Conservation (phyloP, 495 filamentous ascomycete species). For the Hapsidospora chrysogenum region DNA sequence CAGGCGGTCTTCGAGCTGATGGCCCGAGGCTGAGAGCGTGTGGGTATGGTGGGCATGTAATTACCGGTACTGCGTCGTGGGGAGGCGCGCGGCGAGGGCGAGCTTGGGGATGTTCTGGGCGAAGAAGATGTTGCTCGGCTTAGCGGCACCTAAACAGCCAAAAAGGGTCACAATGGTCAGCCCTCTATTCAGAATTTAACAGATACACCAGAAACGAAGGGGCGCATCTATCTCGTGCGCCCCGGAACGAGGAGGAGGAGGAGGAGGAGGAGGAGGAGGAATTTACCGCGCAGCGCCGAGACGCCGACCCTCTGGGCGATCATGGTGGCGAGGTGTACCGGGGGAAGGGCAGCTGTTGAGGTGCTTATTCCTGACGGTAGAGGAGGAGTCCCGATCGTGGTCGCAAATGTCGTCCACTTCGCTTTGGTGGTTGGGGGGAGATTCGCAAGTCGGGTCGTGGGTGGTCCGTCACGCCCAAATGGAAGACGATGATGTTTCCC, state of each 20-base stretch:
- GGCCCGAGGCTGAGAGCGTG: no score
- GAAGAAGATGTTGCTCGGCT: constrained; percentile 29
- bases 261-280: constrained; percentile 1
- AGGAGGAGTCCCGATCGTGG: no score
- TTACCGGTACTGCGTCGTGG: constrained; percentile 38
- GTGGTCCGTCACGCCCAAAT: background rate
- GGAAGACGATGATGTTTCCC: background rate
- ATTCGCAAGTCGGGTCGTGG: background rate
- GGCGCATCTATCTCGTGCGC: no score
- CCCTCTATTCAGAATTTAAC: no score
- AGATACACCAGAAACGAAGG: no score
- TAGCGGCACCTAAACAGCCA: constrained; percentile 23
- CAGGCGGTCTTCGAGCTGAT: no score
- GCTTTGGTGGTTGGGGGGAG: no score
- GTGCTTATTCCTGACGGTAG: no score
- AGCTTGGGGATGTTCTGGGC: constrained; percentile 13
- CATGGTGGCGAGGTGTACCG: constrained; percentile 37
- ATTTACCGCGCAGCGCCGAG: constrained; percentile 42
- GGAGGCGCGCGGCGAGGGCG: constrained; percentile 28
- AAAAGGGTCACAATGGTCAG: constrained; percentile 19
- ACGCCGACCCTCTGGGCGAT: constrained; percentile 48
- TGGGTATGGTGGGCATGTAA: no score
- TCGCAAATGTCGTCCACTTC: no score
- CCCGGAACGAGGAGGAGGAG: background rate
- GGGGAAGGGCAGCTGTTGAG: no score